A percentile compares a stretch with the other conserved stretches of the same genome.
Conservation (phyloP, 495 filamentous ascomycete species). For the Cairneyella variabilis region DNA sequence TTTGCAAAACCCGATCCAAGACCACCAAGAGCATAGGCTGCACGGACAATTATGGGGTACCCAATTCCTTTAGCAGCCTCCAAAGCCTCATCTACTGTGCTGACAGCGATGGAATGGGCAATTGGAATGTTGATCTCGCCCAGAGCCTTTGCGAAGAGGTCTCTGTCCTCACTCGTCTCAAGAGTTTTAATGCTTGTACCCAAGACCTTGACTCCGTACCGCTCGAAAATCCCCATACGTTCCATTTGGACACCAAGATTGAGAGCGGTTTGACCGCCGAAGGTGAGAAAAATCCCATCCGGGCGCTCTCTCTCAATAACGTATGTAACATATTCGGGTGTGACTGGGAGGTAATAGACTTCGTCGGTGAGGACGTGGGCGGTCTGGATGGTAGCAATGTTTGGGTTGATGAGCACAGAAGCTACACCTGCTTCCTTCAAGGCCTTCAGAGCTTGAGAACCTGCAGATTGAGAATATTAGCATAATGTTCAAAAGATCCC, state of each 20-base stretch:
- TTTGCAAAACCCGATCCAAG: conserved; percentile 96
- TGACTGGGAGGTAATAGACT: conserved; percentile 97
- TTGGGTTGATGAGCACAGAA: conserved; percentile 95
- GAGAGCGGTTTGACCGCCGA: conserved; percentile 94
- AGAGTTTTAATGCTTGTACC: conserved; percentile 93
- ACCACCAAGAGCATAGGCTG: conserved; percentile 92
- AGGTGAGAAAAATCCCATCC: conserved; percentile 95
- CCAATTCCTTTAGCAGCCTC: conserved; percentile 80
- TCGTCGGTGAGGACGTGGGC: conserved; percentile 94
- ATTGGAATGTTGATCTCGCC: conserved; percentile 95
- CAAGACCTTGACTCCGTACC: conserved; percentile 89
- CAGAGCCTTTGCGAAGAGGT: conserved; percentile 85
- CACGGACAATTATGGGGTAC: conserved; percentile 96
- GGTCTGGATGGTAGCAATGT: conserved; percentile 98
- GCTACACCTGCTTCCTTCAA: conserved; percentile 95
- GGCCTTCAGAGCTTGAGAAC: conserved; percentile 95
- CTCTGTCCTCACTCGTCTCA: conserved; percentile 92
- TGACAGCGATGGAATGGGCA: conserved; percentile 88
- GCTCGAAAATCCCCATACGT: conserved; percentile 91
- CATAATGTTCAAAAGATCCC: not conserved
- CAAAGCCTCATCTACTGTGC: conserved; percentile 85
- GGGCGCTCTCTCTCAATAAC: conserved; percentile 93
- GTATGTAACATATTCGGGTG: conserved; percentile 91
- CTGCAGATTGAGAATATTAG: conserved; percentile 40
- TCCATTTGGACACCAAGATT: conserved; percentile 98